A percentile compares a stretch with the other conserved stretches of the same genome.
Conservation (phyloP, 2,329 filamentous ascomycete species). For the Exserohilum rostratum region DNA sequence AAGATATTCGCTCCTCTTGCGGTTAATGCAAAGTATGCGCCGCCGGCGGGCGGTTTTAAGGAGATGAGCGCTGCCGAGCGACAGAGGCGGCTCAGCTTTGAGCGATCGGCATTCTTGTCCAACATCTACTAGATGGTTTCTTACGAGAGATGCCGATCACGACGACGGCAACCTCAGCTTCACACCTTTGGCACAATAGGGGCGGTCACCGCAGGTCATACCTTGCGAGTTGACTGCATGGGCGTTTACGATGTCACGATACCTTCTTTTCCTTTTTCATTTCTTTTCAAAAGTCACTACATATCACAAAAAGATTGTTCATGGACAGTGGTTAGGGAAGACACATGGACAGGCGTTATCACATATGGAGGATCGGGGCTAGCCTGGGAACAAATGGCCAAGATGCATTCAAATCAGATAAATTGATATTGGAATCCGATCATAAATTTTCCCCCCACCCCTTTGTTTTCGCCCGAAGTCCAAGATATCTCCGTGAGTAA, state of each 20-base stretch:
- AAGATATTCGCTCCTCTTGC: conserved; percentile 41
- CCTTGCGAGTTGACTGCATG: neutral
- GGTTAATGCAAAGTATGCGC: conserved; percentile 42
- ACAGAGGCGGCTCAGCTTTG: conserved; percentile 19
- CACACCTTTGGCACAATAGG: neutral
- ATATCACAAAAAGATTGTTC: conserved; percentile 26
- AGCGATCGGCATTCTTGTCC: conserved; percentile 37
- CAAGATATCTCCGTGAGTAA: too few species aligned
- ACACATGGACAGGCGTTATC: conserved; percentile 18
- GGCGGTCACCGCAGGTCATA: neutral
- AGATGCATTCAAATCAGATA: neutral
- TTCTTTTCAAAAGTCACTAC: conserved; percentile 22
- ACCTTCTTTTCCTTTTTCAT: conserved; percentile 19
- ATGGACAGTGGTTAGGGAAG: conserved; percentile 13
- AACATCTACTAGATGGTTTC: conserved; percentile 34
- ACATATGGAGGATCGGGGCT: neutral
- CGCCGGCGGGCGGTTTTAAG: conserved; percentile 29
- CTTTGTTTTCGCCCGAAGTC: neutral
- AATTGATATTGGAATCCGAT: neutral
- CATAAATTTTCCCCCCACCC: neutral
- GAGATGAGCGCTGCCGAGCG: conserved; percentile 32
- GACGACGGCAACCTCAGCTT: neutral
- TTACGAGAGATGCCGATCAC: neutral
- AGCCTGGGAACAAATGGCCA: conserved; percentile 3
- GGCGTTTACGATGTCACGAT: conserved; percentile 29